A percentile compares a stretch with the other conserved stretches of the same genome.
Evolutionary conservation across 352 stramenopile genomes (phyloP).

Genomic region (Lagenidium sp.): DNA sequence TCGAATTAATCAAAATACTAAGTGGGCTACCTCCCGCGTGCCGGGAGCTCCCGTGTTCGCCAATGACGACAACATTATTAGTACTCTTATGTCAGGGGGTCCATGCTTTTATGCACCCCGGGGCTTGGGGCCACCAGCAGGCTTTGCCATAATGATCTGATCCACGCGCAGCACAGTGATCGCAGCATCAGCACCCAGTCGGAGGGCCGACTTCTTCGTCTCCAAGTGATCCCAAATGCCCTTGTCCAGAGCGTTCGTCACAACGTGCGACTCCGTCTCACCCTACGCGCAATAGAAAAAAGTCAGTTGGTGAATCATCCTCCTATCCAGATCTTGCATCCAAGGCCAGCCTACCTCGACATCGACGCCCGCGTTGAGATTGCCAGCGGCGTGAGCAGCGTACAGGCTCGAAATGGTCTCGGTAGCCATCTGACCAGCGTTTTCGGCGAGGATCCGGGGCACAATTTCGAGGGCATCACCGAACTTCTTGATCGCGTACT

Average conservation of each 20-base stretch:
- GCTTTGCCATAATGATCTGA: conserved; percentile 99
- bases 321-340: too few relatives aligned
- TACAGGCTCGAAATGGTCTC: conserved; percentile 93
- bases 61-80: neutral
- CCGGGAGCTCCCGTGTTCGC: too few relatives aligned
- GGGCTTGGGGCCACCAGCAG: conserved; percentile 92
- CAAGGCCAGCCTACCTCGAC: conserved; percentile 87
- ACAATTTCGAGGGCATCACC: conserved; percentile 97
- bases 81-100: too few relatives aligned
- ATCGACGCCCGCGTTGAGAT: conserved; percentile 91
- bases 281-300: conserved; percentile 26
- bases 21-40: too few relatives aligned
- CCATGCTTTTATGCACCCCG: conserved; percentile 71
- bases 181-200: conserved; percentile 95
- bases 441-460: conserved; percentile 96
- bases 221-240: conserved; percentile 92
- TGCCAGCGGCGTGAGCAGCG: conserved; percentile 90
- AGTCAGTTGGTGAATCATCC: too few relatives aligned
- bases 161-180: conserved; percentile 99
- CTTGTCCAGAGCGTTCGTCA: conserved; percentile 60
- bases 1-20: too few relatives aligned
- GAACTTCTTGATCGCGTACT: conserved; percentile 99
- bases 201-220: conserved; percentile 96
- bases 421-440: conserved; percentile 93
- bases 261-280: conserved; percentile 71